Conservation (phyloP, 441 rosid genomes). For the Gossypium lobatum region DNA sequence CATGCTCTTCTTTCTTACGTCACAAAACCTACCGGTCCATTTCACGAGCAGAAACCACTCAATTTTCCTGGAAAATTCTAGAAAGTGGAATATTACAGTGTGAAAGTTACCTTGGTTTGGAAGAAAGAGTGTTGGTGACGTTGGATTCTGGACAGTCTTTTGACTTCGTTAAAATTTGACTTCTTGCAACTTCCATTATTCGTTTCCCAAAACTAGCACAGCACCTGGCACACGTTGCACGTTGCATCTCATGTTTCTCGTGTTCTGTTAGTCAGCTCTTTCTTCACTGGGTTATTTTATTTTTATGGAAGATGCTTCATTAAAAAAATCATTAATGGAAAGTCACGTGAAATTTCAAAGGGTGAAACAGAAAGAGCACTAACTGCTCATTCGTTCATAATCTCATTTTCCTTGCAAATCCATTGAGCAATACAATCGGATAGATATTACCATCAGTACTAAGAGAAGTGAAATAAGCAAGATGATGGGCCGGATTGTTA, state of each 20-base stretch:
- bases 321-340: not conserved
- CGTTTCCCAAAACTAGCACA: not conserved
- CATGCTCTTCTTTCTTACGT: not conserved
- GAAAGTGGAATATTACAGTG: not conserved
- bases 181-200: not conserved
- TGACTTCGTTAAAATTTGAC: not conserved
- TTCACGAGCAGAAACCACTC: not conserved
- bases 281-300: not conserved
- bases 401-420: not conserved
- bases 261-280: not conserved
- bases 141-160: not conserved
- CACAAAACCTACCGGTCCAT: not conserved
- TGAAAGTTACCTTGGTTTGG: not conserved
- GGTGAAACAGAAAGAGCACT: not conserved
- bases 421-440: not conserved
- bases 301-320: not conserved
- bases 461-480: not conserved
- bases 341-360: not conserved
- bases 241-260: not conserved
- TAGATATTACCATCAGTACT: not conserved
- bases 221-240: not conserved
- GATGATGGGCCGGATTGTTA: not conserved
- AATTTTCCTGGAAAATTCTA: not conserved
- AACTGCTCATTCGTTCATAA: not conserved
- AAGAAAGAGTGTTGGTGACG: not conserved